phyloP scores from a whole-genome alignment of 192 early-diverging fungal species.

The Helicostylum pulchrum region DNA sequence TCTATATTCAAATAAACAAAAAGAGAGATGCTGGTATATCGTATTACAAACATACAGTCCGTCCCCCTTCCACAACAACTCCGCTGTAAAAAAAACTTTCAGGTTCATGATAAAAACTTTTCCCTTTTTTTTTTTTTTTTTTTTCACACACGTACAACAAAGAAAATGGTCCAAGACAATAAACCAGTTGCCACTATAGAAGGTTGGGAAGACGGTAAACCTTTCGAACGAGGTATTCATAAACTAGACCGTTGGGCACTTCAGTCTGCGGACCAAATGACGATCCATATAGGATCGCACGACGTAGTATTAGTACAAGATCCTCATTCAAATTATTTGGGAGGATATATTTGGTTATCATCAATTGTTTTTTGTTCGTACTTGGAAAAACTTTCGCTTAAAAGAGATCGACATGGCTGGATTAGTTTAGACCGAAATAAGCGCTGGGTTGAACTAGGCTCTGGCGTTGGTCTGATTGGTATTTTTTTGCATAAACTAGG shows the following conservation, averaged over 20 bases:
- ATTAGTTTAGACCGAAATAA: slow-evolving; percentile 26
- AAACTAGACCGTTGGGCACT: slow-evolving; percentile 40
- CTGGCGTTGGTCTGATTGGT: slow-evolving; percentile 41
- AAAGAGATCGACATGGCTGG: slow-evolving; percentile 21
- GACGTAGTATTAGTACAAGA: slow-evolving; percentile 38
- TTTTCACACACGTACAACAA: too few species aligned
- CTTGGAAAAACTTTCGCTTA: slow-evolving; percentile 19
- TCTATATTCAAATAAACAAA: too few species aligned
- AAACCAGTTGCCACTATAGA: slow-evolving; percentile 30
- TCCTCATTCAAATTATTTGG: slow-evolving; percentile 37
- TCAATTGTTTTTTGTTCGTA: slow-evolving; percentile 39
- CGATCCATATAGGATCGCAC: slow-evolving; percentile 32
- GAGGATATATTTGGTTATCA: slow-evolving; percentile 40
- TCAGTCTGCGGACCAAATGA: slow-evolving; percentile 34
- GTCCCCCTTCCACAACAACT: too few species aligned
- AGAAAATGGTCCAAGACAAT: not conserved
- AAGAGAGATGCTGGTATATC: too few species aligned
- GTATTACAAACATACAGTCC: too few species aligned
- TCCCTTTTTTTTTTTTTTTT: too few species aligned
- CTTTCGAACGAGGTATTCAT: slow-evolving; percentile 17
- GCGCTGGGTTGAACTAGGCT: slow-evolving; percentile 39
- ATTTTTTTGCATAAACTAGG: slow-evolving; percentile 35
- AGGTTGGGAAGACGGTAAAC: slow-evolving; percentile 38
- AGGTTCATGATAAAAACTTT: too few species aligned
- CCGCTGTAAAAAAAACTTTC: too few species aligned